A percentile compares a stretch with the other conserved stretches of the same genome.
Conservation (phyloP, 257 asterid species). For the Salvia hispanica region DNA sequence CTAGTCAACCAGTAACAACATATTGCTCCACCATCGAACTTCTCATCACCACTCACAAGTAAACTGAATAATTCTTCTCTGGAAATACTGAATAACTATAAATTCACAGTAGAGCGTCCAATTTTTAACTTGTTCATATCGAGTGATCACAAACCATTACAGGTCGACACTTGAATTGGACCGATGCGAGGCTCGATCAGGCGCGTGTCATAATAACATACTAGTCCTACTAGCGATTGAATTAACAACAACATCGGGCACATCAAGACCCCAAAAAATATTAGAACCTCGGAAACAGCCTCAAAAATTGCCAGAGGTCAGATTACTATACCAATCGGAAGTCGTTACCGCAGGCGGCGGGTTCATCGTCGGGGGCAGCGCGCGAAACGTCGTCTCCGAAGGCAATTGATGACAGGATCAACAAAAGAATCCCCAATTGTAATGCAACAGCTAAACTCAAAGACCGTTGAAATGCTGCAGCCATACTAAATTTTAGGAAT, state of each 20-base stretch:
- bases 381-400: conserved; percentile 46
- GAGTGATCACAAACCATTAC: conserved; percentile 11
- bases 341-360: conserved; percentile 50
- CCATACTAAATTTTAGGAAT: conserved; percentile 37
- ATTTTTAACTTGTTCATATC: not conserved
- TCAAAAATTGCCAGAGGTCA: conserved; percentile 4
- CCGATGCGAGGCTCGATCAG: no score
- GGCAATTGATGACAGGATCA: conserved; percentile 41
- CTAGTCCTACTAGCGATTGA: not conserved
- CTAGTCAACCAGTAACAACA: not conserved
- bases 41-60: conserved; percentile 6
- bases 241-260: conserved; percentile 1
- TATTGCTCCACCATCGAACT: not conserved
- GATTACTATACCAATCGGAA: conserved; percentile 46
- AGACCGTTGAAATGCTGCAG: conserved; percentile 34
- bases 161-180: not conserved
- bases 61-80: not conserved
- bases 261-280: not conserved
- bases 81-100: not conserved
- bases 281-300: not conserved
- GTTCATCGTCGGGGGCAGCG: conserved; percentile 37
- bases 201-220: no score
- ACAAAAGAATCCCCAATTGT: conserved; percentile 35
- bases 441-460: conserved; percentile 33
- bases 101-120: not conserved